These are phyloP conservation scores for Nothopassalora personata DNA, from an alignment of 2,329 filamentous ascomycete species.

Conservation along the genomic window DNA sequence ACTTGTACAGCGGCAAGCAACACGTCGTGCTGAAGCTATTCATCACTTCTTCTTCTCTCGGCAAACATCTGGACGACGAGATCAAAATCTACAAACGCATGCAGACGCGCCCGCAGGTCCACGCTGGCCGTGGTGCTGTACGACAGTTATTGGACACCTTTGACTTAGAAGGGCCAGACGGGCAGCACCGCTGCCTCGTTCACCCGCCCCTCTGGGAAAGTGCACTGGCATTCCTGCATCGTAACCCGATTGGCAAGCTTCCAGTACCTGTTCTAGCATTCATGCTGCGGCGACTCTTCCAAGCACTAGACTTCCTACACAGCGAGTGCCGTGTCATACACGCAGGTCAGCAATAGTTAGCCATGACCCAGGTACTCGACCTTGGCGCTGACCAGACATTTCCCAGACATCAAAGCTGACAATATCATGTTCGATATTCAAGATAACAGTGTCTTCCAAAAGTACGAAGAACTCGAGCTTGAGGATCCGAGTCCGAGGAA, in stretches of 20 bases:
- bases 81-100: constrained; percentile 1
- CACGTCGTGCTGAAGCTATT: constrained; percentile 3
- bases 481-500: constrained; percentile 15
- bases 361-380: background rate
- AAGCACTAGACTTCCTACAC: constrained; percentile 7
- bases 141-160: background rate
- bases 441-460: constrained; percentile 15
- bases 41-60: background rate
- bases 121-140: background rate
- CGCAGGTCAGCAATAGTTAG: constrained; percentile 9
- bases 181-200: background rate
- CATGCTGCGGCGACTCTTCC: background rate
- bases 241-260: background rate
- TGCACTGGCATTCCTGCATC: background rate
- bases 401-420: constrained; percentile 18
- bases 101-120: background rate
- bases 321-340: constrained; percentile 15
- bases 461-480: constrained; percentile 14
- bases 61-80: constrained; percentile 1
- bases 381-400: background rate
- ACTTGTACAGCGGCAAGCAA: background rate
- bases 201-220: background rate
- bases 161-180: background rate
- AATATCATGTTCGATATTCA: constrained; percentile 18
- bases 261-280: background rate